Conservation (phyloP, 805 yeast species). For the Kuraishia cidri region DNA sequence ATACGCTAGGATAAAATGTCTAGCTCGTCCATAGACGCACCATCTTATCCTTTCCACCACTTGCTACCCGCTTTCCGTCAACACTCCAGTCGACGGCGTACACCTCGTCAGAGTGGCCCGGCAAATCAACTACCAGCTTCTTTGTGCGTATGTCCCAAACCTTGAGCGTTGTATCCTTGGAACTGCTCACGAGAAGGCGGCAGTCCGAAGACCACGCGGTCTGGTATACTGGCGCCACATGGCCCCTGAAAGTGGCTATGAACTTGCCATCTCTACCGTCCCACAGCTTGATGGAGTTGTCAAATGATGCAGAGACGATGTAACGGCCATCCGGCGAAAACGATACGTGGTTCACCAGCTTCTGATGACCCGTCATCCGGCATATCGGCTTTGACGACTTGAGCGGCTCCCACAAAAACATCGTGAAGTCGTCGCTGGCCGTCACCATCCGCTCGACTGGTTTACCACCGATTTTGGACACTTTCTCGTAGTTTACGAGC, state of each 20-base stretch:
- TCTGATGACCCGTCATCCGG: constrained; percentile 97
- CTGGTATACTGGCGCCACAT: constrained; percentile 96
- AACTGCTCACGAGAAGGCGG: constrained; percentile 82
- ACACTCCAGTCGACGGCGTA: constrained; percentile 97
- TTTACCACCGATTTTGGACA: constrained; percentile 48
- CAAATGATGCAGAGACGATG: constrained; percentile 89
- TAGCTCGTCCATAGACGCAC: constrained; percentile 89
- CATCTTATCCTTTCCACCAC: constrained; percentile 96
- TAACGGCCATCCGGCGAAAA: constrained; percentile 93
- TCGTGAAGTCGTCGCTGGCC: constrained; percentile 95
- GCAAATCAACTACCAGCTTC: constrained; percentile 80
- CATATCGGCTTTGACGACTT: constrained; percentile 75
- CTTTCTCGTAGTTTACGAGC: constrained; percentile 48
- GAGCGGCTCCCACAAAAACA: constrained; percentile 94
- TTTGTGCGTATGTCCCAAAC: constrained; percentile 92
- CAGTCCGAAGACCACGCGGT: constrained; percentile 97
- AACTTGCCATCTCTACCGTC: constrained; percentile 91
- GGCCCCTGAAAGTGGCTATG: constrained; percentile 87
- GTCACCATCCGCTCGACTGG: constrained; percentile 76
- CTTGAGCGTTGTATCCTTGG: constrained; percentile 92
- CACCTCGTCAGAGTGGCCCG: constrained; percentile 95
- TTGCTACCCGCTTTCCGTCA: constrained; percentile 89
- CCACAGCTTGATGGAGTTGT: constrained; percentile 93
- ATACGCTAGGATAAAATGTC: too few species aligned
- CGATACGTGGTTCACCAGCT: constrained; percentile 89